Conservation (phyloP, 495 filamentous ascomycete genomes). For the Aspergillus sclerotioniger region DNA sequence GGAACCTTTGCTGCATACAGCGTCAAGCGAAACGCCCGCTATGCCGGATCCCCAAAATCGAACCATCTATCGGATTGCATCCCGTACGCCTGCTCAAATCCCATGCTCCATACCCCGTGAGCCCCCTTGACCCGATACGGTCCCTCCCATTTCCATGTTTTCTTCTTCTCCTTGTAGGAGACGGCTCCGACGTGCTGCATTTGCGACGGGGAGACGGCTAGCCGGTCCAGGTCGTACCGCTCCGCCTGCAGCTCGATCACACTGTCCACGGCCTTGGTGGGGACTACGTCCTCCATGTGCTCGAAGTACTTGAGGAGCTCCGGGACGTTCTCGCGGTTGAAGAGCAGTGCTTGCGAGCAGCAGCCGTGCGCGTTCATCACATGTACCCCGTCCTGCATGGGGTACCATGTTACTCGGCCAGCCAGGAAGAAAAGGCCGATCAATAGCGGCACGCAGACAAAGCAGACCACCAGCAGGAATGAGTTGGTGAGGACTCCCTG, state of each 20-base stretch:
- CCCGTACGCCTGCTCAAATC: slow-evolving; percentile 25
- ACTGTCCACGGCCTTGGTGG: slow-evolving; percentile 21
- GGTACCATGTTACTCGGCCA: slow-evolving; percentile 38
- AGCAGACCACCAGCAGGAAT: slow-evolving; percentile 24
- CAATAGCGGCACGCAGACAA: slow-evolving; percentile 30
- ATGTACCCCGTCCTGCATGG: slow-evolving; percentile 30
- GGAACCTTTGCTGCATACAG: too few species aligned
- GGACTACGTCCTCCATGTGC: slow-evolving; percentile 10
- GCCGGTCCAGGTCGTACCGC: slow-evolving; percentile 17
- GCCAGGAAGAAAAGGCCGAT: slow-evolving; percentile 37
- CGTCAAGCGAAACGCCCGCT: not conserved
- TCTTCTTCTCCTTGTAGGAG: slow-evolving; percentile 25
- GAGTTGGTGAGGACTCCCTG: slow-evolving; percentile 26
- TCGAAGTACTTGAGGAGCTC: slow-evolving; percentile 21
- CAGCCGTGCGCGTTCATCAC: slow-evolving; percentile 37
- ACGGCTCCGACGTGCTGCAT: slow-evolving; percentile 33
- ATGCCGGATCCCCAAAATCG: not conserved
- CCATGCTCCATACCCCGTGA: slow-evolving; percentile 32
- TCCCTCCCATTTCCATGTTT: slow-evolving; percentile 18
- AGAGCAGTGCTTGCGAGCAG: slow-evolving; percentile 39
- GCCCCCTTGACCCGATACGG: slow-evolving; percentile 23
- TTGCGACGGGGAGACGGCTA: slow-evolving; percentile 26
- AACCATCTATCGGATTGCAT: not conserved
- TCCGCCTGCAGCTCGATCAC: slow-evolving; percentile 24
- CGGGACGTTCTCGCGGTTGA: slow-evolving; percentile 26